phyloP scores from a whole-genome alignment of 148 eudicot genomes.

The Agrostemma githago region DNA sequence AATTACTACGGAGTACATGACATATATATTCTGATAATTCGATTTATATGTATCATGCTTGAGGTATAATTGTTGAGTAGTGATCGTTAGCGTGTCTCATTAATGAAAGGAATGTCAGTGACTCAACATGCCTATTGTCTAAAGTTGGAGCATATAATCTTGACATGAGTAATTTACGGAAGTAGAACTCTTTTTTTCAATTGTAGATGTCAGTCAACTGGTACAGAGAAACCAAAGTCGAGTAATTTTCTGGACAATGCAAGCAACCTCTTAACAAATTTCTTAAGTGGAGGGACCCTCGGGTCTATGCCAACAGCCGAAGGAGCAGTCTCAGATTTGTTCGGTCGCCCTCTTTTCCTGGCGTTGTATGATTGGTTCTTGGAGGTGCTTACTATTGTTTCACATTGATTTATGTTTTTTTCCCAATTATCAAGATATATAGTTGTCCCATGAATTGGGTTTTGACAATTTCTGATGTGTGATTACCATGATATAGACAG shows the following conservation, averaged over 20 bases:
- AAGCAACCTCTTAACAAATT: constrained; percentile 85
- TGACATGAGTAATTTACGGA: constrained; percentile 9
- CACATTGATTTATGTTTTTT: constrained; percentile 16
- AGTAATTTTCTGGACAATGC: constrained; percentile 79
- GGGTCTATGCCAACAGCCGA: constrained; percentile 95
- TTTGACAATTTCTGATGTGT: neutral
- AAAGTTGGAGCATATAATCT: constrained; percentile 1
- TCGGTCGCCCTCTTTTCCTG: constrained; percentile 84
- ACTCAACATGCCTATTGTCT: neutral
- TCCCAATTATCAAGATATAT: neutral
- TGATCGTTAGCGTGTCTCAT: neutral
- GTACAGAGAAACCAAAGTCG: constrained; percentile 61
- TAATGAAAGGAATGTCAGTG: neutral
- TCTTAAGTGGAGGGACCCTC: constrained; percentile 78
- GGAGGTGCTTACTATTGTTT: constrained; percentile 48
- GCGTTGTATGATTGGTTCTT: constrained; percentile 94
- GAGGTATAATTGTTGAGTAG: neutral
- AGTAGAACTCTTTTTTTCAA: neutral
- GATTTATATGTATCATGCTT: too few relatives aligned
- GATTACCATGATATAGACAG: neutral
- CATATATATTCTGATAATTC: too few relatives aligned
- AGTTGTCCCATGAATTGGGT: neutral
- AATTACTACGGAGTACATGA: too few relatives aligned
- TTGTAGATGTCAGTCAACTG: constrained; percentile 73
- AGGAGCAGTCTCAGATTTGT: constrained; percentile 96